These are phyloP conservation scores for Aureobasidium sp. DNA, from an alignment of 2,329 filamentous ascomycete species.

Conservation along the genomic window DNA sequence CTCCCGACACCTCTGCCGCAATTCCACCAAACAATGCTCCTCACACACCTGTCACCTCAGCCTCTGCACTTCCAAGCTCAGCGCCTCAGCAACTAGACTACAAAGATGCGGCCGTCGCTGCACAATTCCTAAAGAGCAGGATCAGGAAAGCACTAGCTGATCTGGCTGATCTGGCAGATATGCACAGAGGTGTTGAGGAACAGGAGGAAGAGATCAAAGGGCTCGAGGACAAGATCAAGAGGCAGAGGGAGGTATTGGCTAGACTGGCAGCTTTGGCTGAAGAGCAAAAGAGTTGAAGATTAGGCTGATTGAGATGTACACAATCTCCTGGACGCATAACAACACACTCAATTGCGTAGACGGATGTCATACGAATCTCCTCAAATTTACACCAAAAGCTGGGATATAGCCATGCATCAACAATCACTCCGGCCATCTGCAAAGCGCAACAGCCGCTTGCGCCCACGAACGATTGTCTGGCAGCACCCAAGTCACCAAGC, in stretches of 20 bases:
- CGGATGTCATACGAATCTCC: background rate
- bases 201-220: conserved; percentile 64
- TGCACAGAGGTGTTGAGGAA: conserved; percentile 58
- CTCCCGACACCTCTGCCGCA: conserved; percentile 1
- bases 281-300: conserved; percentile 26
- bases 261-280: conserved; percentile 35
- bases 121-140: conserved; percentile 68
- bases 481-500: no score
- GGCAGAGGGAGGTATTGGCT: conserved; percentile 54
- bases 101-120: conserved; percentile 74
- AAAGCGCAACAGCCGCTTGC: background rate
- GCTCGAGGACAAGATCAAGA: conserved; percentile 56
- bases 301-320: background rate
- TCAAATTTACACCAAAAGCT: background rate
- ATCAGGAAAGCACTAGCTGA: conserved; percentile 63
- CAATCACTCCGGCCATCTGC: background rate
- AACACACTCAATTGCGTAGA: background rate
- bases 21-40: background rate
- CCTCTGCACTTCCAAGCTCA: background rate
- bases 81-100: conserved; percentile 39
- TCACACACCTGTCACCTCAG: background rate
- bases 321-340: background rate
- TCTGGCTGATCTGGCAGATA: conserved; percentile 61
- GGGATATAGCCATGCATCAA: background rate
- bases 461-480: background rate